These are phyloP conservation scores for Saccharomycopsis phalli DNA, from an alignment of 1,139 yeast genomes.

Conservation along the genomic window DNA sequence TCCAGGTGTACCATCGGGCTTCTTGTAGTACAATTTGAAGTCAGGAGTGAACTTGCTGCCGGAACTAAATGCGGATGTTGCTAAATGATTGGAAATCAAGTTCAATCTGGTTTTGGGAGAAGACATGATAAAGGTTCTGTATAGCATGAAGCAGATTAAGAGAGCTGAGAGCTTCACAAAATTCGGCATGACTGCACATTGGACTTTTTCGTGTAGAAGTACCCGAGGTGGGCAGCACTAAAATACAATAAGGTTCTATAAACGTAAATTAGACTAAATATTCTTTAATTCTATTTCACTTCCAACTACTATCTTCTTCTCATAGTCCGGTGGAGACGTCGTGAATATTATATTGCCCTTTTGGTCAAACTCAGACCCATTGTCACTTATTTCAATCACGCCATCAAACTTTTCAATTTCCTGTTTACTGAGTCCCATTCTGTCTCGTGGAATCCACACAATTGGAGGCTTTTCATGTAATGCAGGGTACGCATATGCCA, in stretches of 20 bases:
- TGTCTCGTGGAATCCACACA: conserved; percentile 85
- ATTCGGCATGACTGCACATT: not conserved
- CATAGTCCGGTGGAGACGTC: conserved; percentile 54
- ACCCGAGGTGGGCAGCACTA: no score
- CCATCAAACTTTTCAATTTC: conserved; percentile 45
- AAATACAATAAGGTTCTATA: no score
- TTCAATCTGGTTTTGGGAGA: not conserved
- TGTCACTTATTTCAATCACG: conserved; percentile 51
- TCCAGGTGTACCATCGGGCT: conserved; percentile 37
- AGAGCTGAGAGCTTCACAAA: not conserved
- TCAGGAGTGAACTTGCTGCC: conserved; percentile 17
- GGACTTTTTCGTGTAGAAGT: not conserved
- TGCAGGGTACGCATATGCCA: conserved; percentile 72
- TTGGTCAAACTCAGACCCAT: conserved; percentile 54
- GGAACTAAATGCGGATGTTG: not conserved
- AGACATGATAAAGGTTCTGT: not conserved
- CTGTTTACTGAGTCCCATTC: conserved; percentile 62
- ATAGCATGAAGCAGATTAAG: not conserved
- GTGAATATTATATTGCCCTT: conserved; percentile 46
- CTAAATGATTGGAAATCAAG: conserved; percentile 2
- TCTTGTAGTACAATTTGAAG: conserved; percentile 15
- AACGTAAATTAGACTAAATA: no score
- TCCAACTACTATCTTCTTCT: conserved; percentile 11
- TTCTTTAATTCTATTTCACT: not conserved
- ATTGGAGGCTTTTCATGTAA: conserved; percentile 56